phyloP scores from a whole-genome alignment of 2,329 filamentous ascomycete species.

The Sporothrix mexicana region DNA sequence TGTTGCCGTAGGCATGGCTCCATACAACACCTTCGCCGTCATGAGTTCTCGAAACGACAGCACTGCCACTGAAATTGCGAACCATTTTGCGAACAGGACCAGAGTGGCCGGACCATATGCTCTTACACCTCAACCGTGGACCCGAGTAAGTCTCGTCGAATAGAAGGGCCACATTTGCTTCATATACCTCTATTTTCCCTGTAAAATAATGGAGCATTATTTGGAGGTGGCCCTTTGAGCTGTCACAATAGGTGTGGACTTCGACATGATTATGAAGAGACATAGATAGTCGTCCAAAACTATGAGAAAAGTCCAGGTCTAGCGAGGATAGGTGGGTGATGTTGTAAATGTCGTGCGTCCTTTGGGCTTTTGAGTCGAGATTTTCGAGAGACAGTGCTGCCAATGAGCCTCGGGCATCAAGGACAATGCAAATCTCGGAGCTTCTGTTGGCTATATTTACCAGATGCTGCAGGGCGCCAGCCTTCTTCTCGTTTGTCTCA shows the following conservation, averaged over 20 bases:
- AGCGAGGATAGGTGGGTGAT: slow-evolving; percentile 75
- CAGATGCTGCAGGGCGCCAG: slow-evolving; percentile 79
- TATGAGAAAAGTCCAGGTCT: slow-evolving; percentile 53
- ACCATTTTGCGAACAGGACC: slow-evolving; percentile 83
- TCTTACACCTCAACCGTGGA: slow-evolving; percentile 64
- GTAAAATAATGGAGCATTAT: slow-evolving; percentile 85
- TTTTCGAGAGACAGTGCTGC: slow-evolving; percentile 93
- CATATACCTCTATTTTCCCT: slow-evolving; percentile 81
- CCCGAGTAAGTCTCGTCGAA: slow-evolving; percentile 73
- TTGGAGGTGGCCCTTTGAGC: slow-evolving; percentile 67
- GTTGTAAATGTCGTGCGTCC: slow-evolving; percentile 76
- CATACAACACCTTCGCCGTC: slow-evolving; percentile 83
- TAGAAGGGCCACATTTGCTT: slow-evolving; percentile 76
- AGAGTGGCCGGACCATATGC: slow-evolving; percentile 84
- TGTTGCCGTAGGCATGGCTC: slow-evolving; percentile 65
- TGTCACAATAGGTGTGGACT: slow-evolving; percentile 74
- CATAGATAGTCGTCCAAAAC: slow-evolving; percentile 37
- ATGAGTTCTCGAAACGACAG: slow-evolving; percentile 79
- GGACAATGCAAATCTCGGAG: slow-evolving; percentile 84
- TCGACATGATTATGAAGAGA: slow-evolving; percentile 60
- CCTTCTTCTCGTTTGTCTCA: slow-evolving; percentile 63
- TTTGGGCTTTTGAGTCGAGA: slow-evolving; percentile 71
- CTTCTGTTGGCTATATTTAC: slow-evolving; percentile 83
- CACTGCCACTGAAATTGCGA: slow-evolving; percentile 79
- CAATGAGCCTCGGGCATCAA: slow-evolving; percentile 85